phyloP scores from a whole-genome alignment of 1,139 yeast species.

The Ogataea hybrid region DNA sequence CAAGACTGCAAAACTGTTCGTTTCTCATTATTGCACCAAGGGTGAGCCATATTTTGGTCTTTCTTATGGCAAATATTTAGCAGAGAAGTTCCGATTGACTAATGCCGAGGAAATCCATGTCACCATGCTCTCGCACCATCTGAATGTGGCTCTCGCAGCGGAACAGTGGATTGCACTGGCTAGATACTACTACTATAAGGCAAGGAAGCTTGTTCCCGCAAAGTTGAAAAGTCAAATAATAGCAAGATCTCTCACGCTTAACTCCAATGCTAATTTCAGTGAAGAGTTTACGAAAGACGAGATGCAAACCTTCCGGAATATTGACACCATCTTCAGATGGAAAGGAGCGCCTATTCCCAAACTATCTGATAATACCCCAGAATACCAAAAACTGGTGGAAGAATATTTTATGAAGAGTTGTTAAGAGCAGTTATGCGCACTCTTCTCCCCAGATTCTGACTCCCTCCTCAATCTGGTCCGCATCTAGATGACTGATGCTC shows the following conservation, averaged over 20 bases:
- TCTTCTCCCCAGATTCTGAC: slow-evolving; percentile 64
- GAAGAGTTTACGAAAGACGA: no score
- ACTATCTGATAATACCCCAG: no score
- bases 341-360: no score
- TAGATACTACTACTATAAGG: slow-evolving; percentile 8
- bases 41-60: slow-evolving; percentile 10
- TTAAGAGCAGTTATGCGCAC: slow-evolving; percentile 29
- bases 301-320: no score
- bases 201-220: not conserved
- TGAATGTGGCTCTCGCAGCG: not conserved
- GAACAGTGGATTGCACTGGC: slow-evolving; percentile 14
- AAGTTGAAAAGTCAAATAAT: slow-evolving; percentile 1
- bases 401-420: no score
- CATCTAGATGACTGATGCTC: slow-evolving; percentile 55
- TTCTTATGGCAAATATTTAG: slow-evolving; percentile 10
- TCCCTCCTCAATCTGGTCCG: slow-evolving; percentile 55
- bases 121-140: slow-evolving; percentile 4
- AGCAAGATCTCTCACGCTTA: slow-evolving; percentile 1
- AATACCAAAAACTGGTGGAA: no score
- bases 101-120: slow-evolving; percentile 6
- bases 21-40: slow-evolving; percentile 3
- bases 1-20: slow-evolving; percentile 12
- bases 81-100: slow-evolving; percentile 1
- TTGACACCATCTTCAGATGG: no score
- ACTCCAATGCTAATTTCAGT: not conserved